Evolutionary conservation across 2,329 filamentous ascomycete genomes (phyloP).

Genomic region (Ploettnerulaceae sp.): DNA sequence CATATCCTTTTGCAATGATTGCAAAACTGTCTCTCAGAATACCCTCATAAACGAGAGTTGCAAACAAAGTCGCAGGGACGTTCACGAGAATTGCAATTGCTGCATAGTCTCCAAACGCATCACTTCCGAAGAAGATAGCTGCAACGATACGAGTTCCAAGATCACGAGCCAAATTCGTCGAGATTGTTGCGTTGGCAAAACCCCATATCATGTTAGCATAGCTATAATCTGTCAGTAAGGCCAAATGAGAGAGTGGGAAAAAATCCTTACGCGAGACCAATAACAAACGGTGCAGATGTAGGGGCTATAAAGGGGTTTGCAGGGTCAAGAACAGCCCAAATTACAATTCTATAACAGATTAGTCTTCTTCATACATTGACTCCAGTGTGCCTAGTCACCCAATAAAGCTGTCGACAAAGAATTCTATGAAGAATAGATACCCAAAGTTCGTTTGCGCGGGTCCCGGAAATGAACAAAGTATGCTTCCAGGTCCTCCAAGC

Average conservation of each 20-base stretch:
- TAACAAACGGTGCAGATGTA: slow-evolving; percentile 45
- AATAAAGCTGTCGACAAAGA: slow-evolving; percentile 53
- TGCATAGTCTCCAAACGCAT: slow-evolving; percentile 46
- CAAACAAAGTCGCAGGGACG: slow-evolving; percentile 51
- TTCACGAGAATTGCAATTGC: slow-evolving; percentile 53
- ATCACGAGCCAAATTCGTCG: slow-evolving; percentile 54
- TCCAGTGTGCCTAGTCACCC: slow-evolving; percentile 20
- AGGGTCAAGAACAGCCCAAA: slow-evolving; percentile 53
- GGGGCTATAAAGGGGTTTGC: slow-evolving; percentile 52
- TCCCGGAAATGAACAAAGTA: slow-evolving; percentile 50
- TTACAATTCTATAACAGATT: slow-evolving; percentile 40
- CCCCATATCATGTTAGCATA: slow-evolving; percentile 44
- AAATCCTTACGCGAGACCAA: slow-evolving; percentile 42
- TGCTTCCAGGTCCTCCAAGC: slow-evolving; percentile 47
- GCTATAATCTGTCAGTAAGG: not conserved
- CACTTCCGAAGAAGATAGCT: slow-evolving; percentile 50
- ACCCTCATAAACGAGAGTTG: slow-evolving; percentile 50
- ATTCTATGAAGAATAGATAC: slow-evolving; percentile 54
- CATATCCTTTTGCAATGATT: slow-evolving; percentile 45
- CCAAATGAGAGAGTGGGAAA: no score
- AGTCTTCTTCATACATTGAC: not conserved
- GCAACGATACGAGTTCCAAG: slow-evolving; percentile 55
- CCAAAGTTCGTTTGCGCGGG: slow-evolving; percentile 48
- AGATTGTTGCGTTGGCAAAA: slow-evolving; percentile 50
- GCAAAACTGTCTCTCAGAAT: slow-evolving; percentile 48